A percentile compares a stretch with the other conserved stretches of the same genome.
These are phyloP conservation scores for Hansenula sp. DNA, from an alignment of 1,139 yeast species.

Conservation along the genomic window DNA sequence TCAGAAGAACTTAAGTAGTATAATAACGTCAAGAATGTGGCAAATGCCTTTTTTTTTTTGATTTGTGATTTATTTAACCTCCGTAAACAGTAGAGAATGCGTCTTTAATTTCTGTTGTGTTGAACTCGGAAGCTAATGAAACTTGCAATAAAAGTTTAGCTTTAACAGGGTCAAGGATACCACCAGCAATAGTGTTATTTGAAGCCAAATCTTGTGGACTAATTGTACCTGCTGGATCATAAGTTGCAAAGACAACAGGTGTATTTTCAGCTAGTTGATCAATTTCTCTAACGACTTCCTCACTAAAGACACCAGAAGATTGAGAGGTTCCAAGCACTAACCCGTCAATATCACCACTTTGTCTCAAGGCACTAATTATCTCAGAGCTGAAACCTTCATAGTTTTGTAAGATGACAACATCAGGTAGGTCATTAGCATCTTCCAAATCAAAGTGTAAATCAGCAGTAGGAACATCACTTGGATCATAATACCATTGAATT, in stretches of 20 bases:
- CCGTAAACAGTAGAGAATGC: slow-evolving; percentile 44
- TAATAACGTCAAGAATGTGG: no score
- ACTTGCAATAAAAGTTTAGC: slow-evolving; percentile 48
- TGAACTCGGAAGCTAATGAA: slow-evolving; percentile 41
- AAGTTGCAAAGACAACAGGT: slow-evolving; percentile 13
- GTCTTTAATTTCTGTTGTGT: slow-evolving; percentile 34
- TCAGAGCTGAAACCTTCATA: slow-evolving; percentile 43
- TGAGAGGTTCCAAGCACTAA: slow-evolving; percentile 7
- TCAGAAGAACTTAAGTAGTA: background rate
- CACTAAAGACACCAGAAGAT: slow-evolving; percentile 4
- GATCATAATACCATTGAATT: slow-evolving; percentile 30
- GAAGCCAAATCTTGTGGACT: slow-evolving; percentile 29
- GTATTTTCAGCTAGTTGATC: background rate
- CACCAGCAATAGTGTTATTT: slow-evolving; percentile 39
- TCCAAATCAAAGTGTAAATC: slow-evolving; percentile 8
- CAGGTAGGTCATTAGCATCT: slow-evolving; percentile 25
- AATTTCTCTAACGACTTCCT: background rate
- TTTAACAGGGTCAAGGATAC: slow-evolving; percentile 50
- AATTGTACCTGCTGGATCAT: slow-evolving; percentile 23
- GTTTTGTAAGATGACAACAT: slow-evolving; percentile 38
- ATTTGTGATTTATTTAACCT: slow-evolving; percentile 20
- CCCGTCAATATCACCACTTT: slow-evolving; percentile 5
- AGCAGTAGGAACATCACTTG: slow-evolving; percentile 7
- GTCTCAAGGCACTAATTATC: slow-evolving; percentile 24
- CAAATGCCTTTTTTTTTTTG: background rate